Evolutionary conservation across 108 stramenopile species (phyloP), one percentile per base, ranked within the genome.

Genomic region (Thalassiosira profunda): DNA sequence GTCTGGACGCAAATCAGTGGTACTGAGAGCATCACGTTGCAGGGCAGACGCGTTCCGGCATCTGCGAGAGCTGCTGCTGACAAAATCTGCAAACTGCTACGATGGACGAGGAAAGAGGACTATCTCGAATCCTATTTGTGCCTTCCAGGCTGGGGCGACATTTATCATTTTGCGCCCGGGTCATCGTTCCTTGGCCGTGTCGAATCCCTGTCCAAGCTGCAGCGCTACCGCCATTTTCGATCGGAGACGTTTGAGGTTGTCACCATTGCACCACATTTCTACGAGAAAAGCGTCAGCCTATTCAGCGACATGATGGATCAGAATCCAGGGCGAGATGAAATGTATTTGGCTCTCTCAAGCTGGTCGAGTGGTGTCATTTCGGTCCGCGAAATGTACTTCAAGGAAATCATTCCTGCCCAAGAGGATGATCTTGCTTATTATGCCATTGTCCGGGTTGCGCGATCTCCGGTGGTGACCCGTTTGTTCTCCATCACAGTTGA

Each of bases 211-310:
- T 67, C 72, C 12, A 15, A 15, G 25, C 38, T 82, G 6, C 89
- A 93, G 55, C 55, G 83, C 6, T 73, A 81, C 21, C 68, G 86
- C 4, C 89, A 93, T 60, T 93, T 91, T 61, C 87, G 82, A 26
- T 51, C 42, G 17, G 84, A 89, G 49, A 45, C 75, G n/a, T 77
- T 93, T 42, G 92, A 93, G 62, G 74, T 87, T 18, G 70, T 93
- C 20, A 84, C 78, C 26, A 75, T 58, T 30, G 41, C 29, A 21
- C 38, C 59, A 24, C 23, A 72, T 72, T 47, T 61, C 41, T 25
- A 42, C 34, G 28, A 82, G 63, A 31, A 77, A 84, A 62, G 45
- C 8, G 59, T 65, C 7, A 71, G 84, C 40, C 34, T 70, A 40
- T 79, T 88, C 43, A 81, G 84, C 26, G 89, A 90, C 28, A 72